phyloP scores from a whole-genome alignment of 169 alveolate species.

The Plasmodium fragile region DNA sequence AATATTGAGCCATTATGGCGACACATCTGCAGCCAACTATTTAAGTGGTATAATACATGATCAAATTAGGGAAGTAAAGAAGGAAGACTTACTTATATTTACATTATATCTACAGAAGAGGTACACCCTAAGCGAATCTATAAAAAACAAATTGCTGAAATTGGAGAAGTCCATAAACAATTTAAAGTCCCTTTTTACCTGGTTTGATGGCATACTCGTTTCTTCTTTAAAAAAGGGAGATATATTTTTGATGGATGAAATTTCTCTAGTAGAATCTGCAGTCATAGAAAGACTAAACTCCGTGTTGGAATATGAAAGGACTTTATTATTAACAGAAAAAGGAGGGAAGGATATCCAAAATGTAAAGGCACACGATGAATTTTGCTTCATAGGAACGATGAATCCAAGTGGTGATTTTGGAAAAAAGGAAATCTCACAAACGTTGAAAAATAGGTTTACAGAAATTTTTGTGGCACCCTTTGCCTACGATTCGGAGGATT shows the following conservation, averaged over 20 bases:
- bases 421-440: constrained; percentile 99
- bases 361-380: constrained; percentile 92
- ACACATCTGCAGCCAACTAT: constrained; percentile 20
- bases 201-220: constrained; percentile 99
- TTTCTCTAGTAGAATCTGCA: constrained; percentile 98
- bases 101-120: constrained; percentile 45
- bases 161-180: constrained; percentile 40
- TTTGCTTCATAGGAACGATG: constrained; percentile 99
- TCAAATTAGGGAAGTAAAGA: constrained; percentile 46
- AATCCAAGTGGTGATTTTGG: constrained; percentile 99
- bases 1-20: constrained; percentile 28
- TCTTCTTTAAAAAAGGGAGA: constrained; percentile 97
- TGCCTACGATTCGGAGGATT: constrained; percentile 57
- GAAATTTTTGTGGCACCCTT: constrained; percentile 94
- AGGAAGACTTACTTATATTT: constrained; percentile 47
- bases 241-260: constrained; percentile 97
- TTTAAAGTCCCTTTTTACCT: constrained; percentile 93
- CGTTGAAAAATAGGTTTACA: constrained; percentile 98
- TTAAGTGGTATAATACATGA: constrained; percentile 71
- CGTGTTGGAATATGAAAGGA: constrained; percentile 94
- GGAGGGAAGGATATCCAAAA: constrained; percentile 84
- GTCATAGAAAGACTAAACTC: constrained; percentile 99
- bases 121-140: constrained; percentile 20
- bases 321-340: constrained; percentile 87
- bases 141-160: constrained; percentile 4